Base-by-base conservation (phyloP, 495 filamentous ascomycete species). In the Penicillium ochrochloron region DNA sequence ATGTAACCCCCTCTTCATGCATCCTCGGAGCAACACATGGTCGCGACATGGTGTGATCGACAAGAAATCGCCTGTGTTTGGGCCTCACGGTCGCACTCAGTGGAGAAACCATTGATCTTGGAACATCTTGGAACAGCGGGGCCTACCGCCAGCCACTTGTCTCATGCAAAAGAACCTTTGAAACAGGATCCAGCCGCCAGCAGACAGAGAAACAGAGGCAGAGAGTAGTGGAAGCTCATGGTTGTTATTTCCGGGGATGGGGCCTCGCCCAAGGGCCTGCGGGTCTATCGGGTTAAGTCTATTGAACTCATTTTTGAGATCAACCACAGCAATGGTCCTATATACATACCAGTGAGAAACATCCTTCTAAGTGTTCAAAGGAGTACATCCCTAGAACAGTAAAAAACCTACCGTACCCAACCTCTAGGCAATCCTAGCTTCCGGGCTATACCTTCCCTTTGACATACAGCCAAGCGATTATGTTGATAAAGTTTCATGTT, bases 31-130 rank as follows among this genome's bases (percentile, higher is more conserved):
- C 25, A 31, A 52, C 12, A 21, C 14, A 31, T 31, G 48, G 25
- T 14, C 48, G 12, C 48, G 27, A 52, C 48, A 27, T 31, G 48
- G 48, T 25, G 25, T 52, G 48, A 52, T 52, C 48, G 27, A 12
- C 48, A 31, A 14, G 25, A 5, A 15, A 17, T 29, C 14, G n/a
- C 14, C 14, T 25, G 25, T n/a, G 6, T 52, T 52, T n/a, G 12
- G 48, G 48, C 48, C 19, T 52, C 48, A 15, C 21, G 25, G 48
- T 52, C 48, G 48, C 25, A 17, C 12, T 9, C 5, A 31, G 48
- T 52, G 48, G 48, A 52, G 48, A 31, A 31, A 29, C 48, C 14
- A 31, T 52, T n/a, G 48, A 52, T 52, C 12, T 52, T 52, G 48
- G 48, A 17, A 15, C 25, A 48, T 52, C 48, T 31, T 52, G 48